phyloP scores from a whole-genome alignment of 208 protist genomes.

The Novymonas esmeraldas region DNA sequence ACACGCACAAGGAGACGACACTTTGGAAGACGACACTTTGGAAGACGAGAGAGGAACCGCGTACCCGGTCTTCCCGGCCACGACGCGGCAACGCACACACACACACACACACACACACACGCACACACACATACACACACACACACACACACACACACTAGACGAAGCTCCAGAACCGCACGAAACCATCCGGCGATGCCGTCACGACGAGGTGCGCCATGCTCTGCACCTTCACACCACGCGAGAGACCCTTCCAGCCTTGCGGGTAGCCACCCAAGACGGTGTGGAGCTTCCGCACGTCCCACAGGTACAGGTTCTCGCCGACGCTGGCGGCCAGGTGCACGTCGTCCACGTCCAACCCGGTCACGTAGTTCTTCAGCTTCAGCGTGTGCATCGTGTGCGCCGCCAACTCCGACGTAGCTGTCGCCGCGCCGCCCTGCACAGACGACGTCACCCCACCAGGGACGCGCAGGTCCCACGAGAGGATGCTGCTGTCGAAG shows the following conservation, averaged over 20 bases:
- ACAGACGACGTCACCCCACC: slow-evolving; percentile 39
- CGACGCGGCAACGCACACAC: neutral
- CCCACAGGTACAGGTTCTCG: slow-evolving; percentile 85
- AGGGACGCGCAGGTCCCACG: slow-evolving; percentile 75
- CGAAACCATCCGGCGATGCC: slow-evolving; percentile 78
- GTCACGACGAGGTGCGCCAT: slow-evolving; percentile 60
- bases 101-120: neutral
- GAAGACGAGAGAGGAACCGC: too few species aligned
- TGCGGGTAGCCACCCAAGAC: slow-evolving; percentile 81
- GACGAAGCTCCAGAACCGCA: slow-evolving; percentile 84
- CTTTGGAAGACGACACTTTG: too few species aligned
- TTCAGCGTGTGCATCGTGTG: slow-evolving; percentile 72
- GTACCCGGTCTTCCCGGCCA: too few species aligned
- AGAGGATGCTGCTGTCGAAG: slow-evolving; percentile 83
- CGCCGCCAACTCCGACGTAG: slow-evolving; percentile 33
- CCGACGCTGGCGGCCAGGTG: slow-evolving; percentile 80
- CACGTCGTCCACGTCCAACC: slow-evolving; percentile 73
- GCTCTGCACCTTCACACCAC: slow-evolving; percentile 67
- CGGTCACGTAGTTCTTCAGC: slow-evolving; percentile 84
- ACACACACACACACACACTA: slow-evolving; percentile 26
- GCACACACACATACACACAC: slow-evolving; percentile 2
- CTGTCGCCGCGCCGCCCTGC: slow-evolving; percentile 12
- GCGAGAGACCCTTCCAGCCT: slow-evolving; percentile 81
- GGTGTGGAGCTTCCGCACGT: slow-evolving; percentile 72
- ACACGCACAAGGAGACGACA: too few species aligned